Conservation (phyloP, 2,329 filamentous ascomycete species). For the Aureobasidium melanogenum region DNA sequence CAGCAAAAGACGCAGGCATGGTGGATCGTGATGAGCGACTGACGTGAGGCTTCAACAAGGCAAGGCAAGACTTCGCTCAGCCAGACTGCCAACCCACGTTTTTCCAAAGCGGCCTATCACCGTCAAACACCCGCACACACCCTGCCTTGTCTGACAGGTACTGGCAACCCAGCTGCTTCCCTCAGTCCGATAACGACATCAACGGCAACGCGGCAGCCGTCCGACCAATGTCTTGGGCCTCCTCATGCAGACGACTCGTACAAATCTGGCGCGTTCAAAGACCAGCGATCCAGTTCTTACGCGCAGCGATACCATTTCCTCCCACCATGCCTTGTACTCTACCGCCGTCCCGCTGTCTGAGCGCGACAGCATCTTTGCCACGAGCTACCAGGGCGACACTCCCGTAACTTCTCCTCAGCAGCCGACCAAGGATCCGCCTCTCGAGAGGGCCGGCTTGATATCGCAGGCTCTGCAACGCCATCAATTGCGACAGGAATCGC, state of each 20-base stretch:
- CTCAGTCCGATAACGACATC: not conserved
- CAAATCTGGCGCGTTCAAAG: slow-evolving; percentile 12
- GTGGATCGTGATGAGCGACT: not conserved
- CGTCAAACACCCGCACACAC: not conserved
- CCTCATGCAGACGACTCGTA: slow-evolving; percentile 12
- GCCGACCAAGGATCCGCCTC: not conserved
- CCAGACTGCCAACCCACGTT: not conserved
- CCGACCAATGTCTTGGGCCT: slow-evolving; percentile 11
- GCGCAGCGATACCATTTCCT: not conserved
- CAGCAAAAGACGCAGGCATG: not conserved
- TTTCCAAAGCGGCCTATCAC: not conserved
- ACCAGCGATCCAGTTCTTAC: slow-evolving; percentile 5
- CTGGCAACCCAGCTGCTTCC: not conserved
- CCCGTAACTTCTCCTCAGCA: slow-evolving; percentile 11
- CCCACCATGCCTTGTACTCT: slow-evolving; percentile 20
- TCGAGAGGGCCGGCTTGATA: not conserved
- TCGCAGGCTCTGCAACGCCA: not conserved
- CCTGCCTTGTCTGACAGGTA: not conserved
- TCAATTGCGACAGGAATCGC: not conserved
- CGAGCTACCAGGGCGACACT: slow-evolving; percentile 37
- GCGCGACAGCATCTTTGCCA: slow-evolving; percentile 56
- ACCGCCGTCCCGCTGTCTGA: slow-evolving; percentile 48
- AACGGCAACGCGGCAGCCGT: slow-evolving; percentile 6
- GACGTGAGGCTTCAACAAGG: slow-evolving; percentile 1
- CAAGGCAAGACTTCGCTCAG: slow-evolving; percentile 1